Evolutionary conservation across 2,329 filamentous ascomycete genomes (phyloP).

Genomic region (Chaetothyriales sp.): DNA sequence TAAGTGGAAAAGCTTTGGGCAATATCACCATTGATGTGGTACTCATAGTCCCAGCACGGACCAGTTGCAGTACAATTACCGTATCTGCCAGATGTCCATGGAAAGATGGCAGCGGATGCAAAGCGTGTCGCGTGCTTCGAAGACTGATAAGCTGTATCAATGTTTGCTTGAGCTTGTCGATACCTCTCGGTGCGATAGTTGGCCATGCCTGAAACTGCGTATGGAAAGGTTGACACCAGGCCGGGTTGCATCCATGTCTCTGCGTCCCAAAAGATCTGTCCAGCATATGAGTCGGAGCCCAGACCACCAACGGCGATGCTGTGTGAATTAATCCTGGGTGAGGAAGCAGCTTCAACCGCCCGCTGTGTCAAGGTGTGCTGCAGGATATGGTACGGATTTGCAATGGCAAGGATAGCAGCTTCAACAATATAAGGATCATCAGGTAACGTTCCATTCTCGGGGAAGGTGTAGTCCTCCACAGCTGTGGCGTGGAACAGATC

Average conservation of each 20-base stretch:
- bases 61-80: constrained; percentile 53
- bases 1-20: constrained; percentile 47
- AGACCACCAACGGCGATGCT: constrained; percentile 56
- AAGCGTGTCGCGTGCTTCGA: constrained; percentile 47
- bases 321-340: constrained; percentile 40
- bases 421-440: constrained; percentile 41
- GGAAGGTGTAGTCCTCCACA: constrained; percentile 47
- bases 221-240: constrained; percentile 47
- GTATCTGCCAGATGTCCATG: constrained; percentile 52
- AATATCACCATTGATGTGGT: constrained; percentile 57
- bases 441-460: constrained; percentile 42
- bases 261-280: constrained; percentile 50
- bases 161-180: constrained; percentile 45
- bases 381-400: constrained; percentile 33
- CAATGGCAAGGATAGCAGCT: constrained; percentile 33
- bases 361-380: constrained; percentile 39
- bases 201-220: constrained; percentile 46
- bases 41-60: constrained; percentile 56
- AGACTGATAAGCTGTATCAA: constrained; percentile 38
- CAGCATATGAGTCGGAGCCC: constrained; percentile 52
- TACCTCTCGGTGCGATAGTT: constrained; percentile 48
- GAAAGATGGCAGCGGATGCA: constrained; percentile 45
- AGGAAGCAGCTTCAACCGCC: constrained; percentile 33
- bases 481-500: constrained; percentile 44
- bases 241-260: constrained; percentile 56